Conservation (phyloP, 306 rosid genomes). For the Prinsepia uniflora region DNA sequence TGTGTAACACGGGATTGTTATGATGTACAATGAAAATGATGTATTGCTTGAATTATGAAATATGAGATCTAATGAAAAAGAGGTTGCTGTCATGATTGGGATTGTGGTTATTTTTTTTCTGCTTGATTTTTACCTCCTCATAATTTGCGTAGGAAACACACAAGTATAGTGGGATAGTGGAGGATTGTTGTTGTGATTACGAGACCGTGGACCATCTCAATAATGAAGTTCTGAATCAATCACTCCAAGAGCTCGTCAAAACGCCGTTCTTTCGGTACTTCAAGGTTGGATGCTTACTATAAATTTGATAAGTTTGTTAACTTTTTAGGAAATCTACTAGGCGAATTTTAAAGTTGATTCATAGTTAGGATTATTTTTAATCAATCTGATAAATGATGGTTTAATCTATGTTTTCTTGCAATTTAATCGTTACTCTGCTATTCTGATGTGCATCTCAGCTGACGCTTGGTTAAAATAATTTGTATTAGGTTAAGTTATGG, state of each 20-base stretch:
- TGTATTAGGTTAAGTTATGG: conserved; percentile 73
- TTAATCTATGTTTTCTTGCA: neutral
- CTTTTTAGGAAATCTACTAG: neutral
- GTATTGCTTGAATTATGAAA: neutral
- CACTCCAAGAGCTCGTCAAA: conserved; percentile 47
- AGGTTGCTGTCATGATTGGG: neutral
- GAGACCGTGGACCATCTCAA: conserved; percentile 48
- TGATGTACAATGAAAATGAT: neutral
- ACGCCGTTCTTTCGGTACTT: conserved; percentile 53
- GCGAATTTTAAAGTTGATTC: neutral
- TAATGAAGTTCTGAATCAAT: conserved; percentile 41
- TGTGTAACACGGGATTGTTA: no score
- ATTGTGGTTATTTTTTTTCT: neutral
- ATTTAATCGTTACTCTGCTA: neutral
- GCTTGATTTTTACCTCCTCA: neutral
- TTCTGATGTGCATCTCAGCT: neutral
- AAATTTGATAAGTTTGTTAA: neutral
- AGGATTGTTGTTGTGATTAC: conserved; percentile 56
- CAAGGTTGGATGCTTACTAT: conserved; percentile 31
- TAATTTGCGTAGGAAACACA: conserved; percentile 24
- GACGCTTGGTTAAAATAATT: conserved; percentile 22
- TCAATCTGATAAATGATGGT: neutral
- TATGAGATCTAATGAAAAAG: neutral
- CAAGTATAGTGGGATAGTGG: conserved; percentile 45
- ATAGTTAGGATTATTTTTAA: neutral